Conservation (phyloP, 2,329 filamentous ascomycete species). For the Camillea tinctor region DNA sequence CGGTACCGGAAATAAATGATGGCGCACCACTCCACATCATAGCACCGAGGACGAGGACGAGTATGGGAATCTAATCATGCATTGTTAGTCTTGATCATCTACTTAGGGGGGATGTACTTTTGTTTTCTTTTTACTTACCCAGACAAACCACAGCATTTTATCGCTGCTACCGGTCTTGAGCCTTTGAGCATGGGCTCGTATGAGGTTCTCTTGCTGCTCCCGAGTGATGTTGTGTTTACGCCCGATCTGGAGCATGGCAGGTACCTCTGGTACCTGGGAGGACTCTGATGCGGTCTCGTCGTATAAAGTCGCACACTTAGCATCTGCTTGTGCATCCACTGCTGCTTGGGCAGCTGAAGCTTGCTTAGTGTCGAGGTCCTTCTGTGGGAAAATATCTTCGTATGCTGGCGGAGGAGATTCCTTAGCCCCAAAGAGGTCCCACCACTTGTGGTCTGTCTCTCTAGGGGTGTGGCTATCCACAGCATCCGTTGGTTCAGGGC, state of each 20-base stretch:
- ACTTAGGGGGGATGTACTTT: not conserved
- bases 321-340: conserved; percentile 57
- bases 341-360: conserved; percentile 57
- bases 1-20: conserved; percentile 20
- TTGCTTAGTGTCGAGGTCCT: conserved; percentile 55
- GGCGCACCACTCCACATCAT: conserved; percentile 36
- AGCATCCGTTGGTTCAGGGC: conserved; percentile 45
- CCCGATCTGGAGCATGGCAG: conserved; percentile 56
- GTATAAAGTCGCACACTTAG: conserved; percentile 54
- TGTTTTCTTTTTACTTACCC: conserved; percentile 46
- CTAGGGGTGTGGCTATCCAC: conserved; percentile 37
- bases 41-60: conserved; percentile 35
- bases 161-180: conserved; percentile 63
- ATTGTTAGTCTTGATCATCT: conserved; percentile 14
- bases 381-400: conserved; percentile 70
- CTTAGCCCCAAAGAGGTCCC: conserved; percentile 55
- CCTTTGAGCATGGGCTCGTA: conserved; percentile 59
- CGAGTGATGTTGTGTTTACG: conserved; percentile 63
- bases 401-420: conserved; percentile 69
- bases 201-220: conserved; percentile 63
- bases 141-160: conserved; percentile 66
- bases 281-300: conserved; percentile 43
- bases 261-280: conserved; percentile 32
- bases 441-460: conserved; percentile 60
- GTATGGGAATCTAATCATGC: conserved; percentile 35